Conservation (phyloP, 305 asterid genomes). For the Caryopteris hybrid region DNA sequence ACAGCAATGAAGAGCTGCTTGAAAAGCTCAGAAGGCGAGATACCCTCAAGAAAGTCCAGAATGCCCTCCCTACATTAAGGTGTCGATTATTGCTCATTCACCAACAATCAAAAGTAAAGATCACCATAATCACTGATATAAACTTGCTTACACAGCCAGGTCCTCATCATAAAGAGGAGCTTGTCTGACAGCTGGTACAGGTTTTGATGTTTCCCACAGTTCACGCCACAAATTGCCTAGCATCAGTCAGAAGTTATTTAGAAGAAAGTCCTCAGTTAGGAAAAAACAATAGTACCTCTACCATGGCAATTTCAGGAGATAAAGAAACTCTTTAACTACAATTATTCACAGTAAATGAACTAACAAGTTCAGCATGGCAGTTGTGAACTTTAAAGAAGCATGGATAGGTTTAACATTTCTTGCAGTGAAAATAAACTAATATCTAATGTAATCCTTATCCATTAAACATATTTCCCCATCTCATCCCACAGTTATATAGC, state of each 20-base stretch:
- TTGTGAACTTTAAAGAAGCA: neutral
- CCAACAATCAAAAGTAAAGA: slow-evolving; percentile 5
- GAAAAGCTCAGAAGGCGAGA: slow-evolving; percentile 73
- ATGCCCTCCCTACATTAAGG: slow-evolving; percentile 73
- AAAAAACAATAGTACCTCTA: neutral
- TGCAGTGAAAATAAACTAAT: neutral
- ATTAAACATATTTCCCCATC: neutral
- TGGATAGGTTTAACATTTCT: neutral
- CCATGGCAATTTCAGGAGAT: slow-evolving; percentile 3
- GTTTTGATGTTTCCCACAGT: slow-evolving; percentile 95
- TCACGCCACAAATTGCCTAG: slow-evolving; percentile 98
- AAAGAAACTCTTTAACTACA: neutral
- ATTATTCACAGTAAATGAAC: neutral
- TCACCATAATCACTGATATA: neutral
- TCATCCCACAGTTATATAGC: neutral
- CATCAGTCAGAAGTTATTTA: slow-evolving; percentile 20
- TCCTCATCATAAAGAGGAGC: slow-evolving; percentile 96
- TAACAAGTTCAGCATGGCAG: neutral
- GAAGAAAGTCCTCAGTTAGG: neutral
- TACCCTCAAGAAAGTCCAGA: slow-evolving; percentile 63
- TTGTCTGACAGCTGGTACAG: slow-evolving; percentile 89
- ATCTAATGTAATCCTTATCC: neutral
- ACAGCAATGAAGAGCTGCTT: slow-evolving; percentile 78
- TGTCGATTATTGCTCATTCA: slow-evolving; percentile 16
- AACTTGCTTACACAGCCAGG: slow-evolving; percentile 82